Evolutionary conservation across 2,329 filamentous ascomycete genomes (phyloP).

Genomic region (Colletotrichum spinosum): DNA sequence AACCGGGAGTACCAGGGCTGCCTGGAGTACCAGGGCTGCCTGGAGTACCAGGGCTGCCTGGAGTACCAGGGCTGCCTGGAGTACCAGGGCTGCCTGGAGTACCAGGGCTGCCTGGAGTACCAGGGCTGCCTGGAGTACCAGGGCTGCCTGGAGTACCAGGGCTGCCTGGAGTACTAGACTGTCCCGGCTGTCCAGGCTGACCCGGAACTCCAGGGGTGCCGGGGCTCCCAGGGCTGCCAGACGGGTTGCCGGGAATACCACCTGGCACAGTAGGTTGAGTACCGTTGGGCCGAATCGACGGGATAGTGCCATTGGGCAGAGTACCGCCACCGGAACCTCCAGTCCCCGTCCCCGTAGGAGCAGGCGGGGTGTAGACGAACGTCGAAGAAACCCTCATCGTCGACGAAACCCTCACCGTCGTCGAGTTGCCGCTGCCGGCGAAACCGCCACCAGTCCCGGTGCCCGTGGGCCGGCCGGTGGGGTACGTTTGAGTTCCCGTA

Average conservation of each 20-base stretch:
- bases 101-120: neutral
- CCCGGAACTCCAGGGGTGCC: conserved; percentile 2
- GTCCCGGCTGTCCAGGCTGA: neutral
- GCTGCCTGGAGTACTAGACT: neutral
- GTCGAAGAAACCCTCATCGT: neutral
- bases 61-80: neutral
- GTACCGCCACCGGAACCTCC: neutral
- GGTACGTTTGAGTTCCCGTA: conserved; percentile 14
- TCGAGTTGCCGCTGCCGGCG: neutral
- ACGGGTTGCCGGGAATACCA: neutral
- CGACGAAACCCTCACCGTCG: neutral
- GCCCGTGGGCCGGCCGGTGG: conserved; percentile 29
- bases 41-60: neutral
- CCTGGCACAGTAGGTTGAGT: neutral
- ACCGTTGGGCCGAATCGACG: neutral
- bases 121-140: no score
- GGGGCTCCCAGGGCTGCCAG: neutral
- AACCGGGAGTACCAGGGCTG: neutral
- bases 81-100: neutral
- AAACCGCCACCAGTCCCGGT: neutral
- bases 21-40: neutral
- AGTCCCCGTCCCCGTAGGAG: neutral
- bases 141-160: neutral
- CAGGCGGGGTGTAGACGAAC: neutral
- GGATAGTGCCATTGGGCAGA: conserved; percentile 12